phyloP scores from a whole-genome alignment of 2,329 filamentous ascomycete genomes.

The Drechslerella stenobrocha region DNA sequence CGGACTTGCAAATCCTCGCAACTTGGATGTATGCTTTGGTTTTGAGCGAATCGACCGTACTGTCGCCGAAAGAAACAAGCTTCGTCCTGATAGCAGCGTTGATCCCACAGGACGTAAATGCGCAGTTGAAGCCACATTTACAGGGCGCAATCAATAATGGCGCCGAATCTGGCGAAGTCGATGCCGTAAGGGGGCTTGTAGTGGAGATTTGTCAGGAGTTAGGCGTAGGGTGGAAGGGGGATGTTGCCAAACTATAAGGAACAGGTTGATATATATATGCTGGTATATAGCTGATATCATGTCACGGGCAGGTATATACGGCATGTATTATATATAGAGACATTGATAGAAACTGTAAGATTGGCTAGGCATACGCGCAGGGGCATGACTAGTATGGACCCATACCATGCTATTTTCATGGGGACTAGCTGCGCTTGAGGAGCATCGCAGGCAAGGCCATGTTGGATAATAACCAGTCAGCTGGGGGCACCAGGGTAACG shows the following conservation, averaged over 20 bases:
- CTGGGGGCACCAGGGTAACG: too few relatives aligned
- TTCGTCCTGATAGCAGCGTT: conserved; percentile 61
- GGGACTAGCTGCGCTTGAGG: not conserved
- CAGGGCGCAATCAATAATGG: conserved; percentile 61
- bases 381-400: not conserved
- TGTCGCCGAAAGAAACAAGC: conserved; percentile 60
- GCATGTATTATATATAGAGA: too few relatives aligned
- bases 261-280: not conserved
- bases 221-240: conserved; percentile 53
- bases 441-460: too few relatives aligned
- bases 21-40: conserved; percentile 61
- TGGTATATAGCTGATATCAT: not conserved
- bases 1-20: conserved; percentile 60
- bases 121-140: conserved; percentile 62
- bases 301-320: not conserved
- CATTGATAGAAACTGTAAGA: not conserved
- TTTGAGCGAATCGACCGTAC: conserved; percentile 59
- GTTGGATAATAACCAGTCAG: too few relatives aligned
- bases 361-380: not conserved
- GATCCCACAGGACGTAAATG: conserved; percentile 62
- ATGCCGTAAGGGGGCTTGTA: conserved; percentile 59
- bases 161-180: conserved; percentile 59
- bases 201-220: conserved; percentile 59
- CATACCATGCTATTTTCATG: not conserved
- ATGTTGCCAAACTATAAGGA: conserved; percentile 33